phyloP scores from a whole-genome alignment of 2,329 filamentous ascomycete species.

The Diaporthe aspalathi region DNA sequence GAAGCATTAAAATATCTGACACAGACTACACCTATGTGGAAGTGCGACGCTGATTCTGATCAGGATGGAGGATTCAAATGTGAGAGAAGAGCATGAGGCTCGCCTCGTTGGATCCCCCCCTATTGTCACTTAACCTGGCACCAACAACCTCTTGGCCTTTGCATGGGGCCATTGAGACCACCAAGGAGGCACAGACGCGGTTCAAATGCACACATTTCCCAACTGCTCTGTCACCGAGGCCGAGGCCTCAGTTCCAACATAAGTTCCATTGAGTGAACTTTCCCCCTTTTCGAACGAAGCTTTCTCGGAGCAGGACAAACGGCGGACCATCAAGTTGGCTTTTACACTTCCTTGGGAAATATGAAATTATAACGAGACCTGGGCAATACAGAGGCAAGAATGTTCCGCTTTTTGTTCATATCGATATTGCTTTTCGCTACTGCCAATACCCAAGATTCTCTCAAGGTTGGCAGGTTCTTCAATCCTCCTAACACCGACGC shows the following conservation, averaged over 20 bases:
- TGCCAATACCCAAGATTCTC: neutral
- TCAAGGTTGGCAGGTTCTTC: constrained; percentile 11
- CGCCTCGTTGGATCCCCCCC: neutral
- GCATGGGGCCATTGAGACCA: neutral
- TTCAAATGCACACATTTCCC: neutral
- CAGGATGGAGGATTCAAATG: neutral
- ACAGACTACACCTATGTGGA: neutral
- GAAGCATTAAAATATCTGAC: neutral
- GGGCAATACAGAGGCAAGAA: neutral
- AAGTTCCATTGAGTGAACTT: neutral
- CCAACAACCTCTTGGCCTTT: neutral
- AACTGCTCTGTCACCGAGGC: neutral
- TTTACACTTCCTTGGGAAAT: neutral
- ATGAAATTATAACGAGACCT: neutral
- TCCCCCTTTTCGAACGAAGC: neutral
- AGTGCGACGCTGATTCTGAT: neutral
- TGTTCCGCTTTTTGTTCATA: neutral
- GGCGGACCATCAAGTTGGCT: neutral
- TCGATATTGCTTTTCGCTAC: neutral
- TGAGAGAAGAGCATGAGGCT: neutral
- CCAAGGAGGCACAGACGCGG: neutral
- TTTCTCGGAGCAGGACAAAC: neutral
- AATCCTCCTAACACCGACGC: constrained; percentile 14
- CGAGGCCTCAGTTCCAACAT: neutral
- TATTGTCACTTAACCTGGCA: neutral